Conservation (phyloP, 2,329 filamentous ascomycete species). For the Sporothrix curviconia region DNA sequence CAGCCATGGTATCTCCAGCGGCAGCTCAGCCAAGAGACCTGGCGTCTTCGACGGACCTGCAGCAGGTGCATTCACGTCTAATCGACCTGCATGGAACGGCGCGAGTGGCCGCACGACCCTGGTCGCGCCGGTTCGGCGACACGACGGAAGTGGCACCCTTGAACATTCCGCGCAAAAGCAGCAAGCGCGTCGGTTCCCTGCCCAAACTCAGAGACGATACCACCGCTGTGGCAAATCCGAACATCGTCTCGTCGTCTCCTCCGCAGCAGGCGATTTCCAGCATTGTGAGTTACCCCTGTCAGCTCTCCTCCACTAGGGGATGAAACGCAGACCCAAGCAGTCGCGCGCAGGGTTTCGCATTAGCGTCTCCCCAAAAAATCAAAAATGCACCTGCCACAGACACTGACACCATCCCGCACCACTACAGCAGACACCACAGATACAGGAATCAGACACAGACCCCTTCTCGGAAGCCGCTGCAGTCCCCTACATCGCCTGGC, state of each 20-base stretch:
- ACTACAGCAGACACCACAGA: slow-evolving; percentile 11
- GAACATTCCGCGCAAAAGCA: slow-evolving; percentile 46
- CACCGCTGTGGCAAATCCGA: not conserved
- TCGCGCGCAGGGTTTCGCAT: slow-evolving; percentile 32
- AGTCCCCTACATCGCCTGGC: slow-evolving; percentile 4
- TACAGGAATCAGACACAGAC: too few relatives aligned
- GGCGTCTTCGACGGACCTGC: slow-evolving; percentile 25
- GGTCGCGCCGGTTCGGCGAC: slow-evolving; percentile 58
- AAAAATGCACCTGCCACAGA: slow-evolving; percentile 14
- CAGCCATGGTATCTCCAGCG: not conserved
- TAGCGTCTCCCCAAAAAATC: too few relatives aligned
- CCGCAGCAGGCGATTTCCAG: not conserved
- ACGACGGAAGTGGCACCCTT: slow-evolving; percentile 50
- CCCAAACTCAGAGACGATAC: slow-evolving; percentile 18
- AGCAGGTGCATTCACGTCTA: slow-evolving; percentile 30
- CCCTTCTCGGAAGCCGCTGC: slow-evolving; percentile 19
- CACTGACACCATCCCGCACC: not conserved
- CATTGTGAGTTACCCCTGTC: slow-evolving; percentile 25
- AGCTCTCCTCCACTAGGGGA: slow-evolving; percentile 23
- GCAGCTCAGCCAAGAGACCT: not conserved
- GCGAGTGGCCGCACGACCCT: slow-evolving; percentile 62
- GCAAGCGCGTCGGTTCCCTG: slow-evolving; percentile 32
- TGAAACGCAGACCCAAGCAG: slow-evolving; percentile 25
- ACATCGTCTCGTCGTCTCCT: not conserved
- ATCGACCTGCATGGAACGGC: slow-evolving; percentile 62